Conservation (phyloP, 2,329 filamentous ascomycete species). For the Aspergillus sp. region DNA sequence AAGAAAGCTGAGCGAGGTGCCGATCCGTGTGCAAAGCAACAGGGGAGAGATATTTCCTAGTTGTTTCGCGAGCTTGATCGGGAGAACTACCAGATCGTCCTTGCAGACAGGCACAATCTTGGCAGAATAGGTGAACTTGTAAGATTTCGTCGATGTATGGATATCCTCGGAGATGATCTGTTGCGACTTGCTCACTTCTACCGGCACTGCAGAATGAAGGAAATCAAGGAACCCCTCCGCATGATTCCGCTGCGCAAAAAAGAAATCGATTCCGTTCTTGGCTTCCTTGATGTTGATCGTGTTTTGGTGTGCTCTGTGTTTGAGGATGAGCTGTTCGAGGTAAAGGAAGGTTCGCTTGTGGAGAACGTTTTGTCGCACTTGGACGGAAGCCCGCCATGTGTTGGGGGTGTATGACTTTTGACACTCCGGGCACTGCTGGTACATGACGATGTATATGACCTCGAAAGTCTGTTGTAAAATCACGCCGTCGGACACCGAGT, state of each 20-base stretch:
- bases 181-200: slow-evolving; percentile 79
- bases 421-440: slow-evolving; percentile 91
- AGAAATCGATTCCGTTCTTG: slow-evolving; percentile 95
- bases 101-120: slow-evolving; percentile 95
- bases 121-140: slow-evolving; percentile 90
- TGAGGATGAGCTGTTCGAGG: slow-evolving; percentile 92
- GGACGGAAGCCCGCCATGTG: slow-evolving; percentile 89
- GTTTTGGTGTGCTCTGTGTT: slow-evolving; percentile 86
- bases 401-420: slow-evolving; percentile 95
- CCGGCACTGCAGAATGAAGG: slow-evolving; percentile 75
- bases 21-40: slow-evolving; percentile 81
- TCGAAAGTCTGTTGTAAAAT: slow-evolving; percentile 15
- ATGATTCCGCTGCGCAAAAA: slow-evolving; percentile 83
- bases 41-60: slow-evolving; percentile 87
- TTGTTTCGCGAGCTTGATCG: slow-evolving; percentile 82
- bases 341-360: slow-evolving; percentile 86
- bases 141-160: slow-evolving; percentile 86
- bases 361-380: slow-evolving; percentile 93
- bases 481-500: slow-evolving; percentile 9
- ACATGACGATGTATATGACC: slow-evolving; percentile 14
- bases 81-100: slow-evolving; percentile 92
- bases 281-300: slow-evolving; percentile 98
- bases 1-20: slow-evolving; percentile 84
- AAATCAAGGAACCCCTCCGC: slow-evolving; percentile 93
- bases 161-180: slow-evolving; percentile 91